Evolutionary conservation across 2,329 filamentous ascomycete genomes (phyloP), one percentile per base, ranked within the genome.

Genomic region (Blumeriella jaapii): DNA sequence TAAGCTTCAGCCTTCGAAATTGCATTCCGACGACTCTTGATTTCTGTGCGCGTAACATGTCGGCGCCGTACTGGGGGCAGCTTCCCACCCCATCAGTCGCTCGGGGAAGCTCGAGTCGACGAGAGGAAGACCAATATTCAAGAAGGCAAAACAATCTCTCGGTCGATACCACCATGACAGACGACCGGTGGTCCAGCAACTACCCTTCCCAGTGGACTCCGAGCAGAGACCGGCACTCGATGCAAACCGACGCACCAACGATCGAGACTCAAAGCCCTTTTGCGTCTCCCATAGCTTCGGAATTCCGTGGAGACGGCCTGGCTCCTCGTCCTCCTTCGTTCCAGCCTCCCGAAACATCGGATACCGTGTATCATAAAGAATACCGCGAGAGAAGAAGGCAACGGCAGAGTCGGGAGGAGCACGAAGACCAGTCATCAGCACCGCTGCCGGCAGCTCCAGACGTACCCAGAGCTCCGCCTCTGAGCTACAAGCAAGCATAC

Each of bases 321-420:
- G 67, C 71, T 47, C 71, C 73, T 34, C 65, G 71, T 38, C 73
- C 74, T 24, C 61, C 69, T n/a, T 74, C 72, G 2, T 63, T 70
- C 38, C 64, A 67, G 37, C 68, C n/a, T n/a, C n/a, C 67, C 55
- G 59, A 55, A 42, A 54, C 60, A 24, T 32, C 39, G 5, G 41
- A 42, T 15, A 32, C 40, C 38, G 51, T 31, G 25, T 41, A 51
- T 16, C 57, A 62, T 29, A 59, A 59, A 34, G 63, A 68, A 33
- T 57, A 60, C 29, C 33, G 56, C 26, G 64, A 65, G 40, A 65
- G 58, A 48, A 59, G 62, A 35, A 55, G 59, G 40, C 58, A 61
- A 42, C 60, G 62, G 35, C 57, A 59, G 29, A 62, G 56, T 45
- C 60, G 56, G 38, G 62, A 65, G 26, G 54, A 62, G 10, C 45